Evolutionary conservation across 2,329 filamentous ascomycete species (phyloP).

Genomic region (Fusarium siculi): DNA sequence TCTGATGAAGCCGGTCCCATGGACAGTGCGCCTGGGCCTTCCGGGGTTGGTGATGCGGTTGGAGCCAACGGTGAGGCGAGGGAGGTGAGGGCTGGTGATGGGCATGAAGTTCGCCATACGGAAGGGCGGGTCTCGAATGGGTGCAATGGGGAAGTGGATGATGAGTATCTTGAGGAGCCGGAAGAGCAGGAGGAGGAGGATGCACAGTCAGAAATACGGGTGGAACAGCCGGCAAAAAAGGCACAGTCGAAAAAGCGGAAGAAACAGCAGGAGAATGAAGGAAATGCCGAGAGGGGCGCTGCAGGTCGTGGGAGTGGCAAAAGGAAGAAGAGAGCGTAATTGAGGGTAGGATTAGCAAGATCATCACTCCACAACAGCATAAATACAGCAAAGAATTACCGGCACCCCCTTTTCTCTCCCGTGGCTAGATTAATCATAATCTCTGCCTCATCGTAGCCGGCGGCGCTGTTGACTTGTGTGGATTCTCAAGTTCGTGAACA

Average conservation of each 20-base stretch:
- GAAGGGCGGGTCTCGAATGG: no score
- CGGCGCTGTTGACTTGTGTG: accelerated
- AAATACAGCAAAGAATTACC: background rate
- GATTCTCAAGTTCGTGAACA: background rate
- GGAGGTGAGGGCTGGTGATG: accelerated
- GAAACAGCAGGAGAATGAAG: no score
- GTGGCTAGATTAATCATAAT: no score
- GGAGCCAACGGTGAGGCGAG: no score
- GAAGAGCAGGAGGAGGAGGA: no score
- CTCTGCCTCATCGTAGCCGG: background rate
- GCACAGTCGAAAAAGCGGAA: no score
- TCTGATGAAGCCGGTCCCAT: no score
- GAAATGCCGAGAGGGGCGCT: background rate
- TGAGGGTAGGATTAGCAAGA: background rate
- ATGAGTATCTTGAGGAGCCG: background rate
- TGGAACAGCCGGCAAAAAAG: no score
- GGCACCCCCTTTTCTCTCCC: background rate
- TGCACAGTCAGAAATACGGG: no score
- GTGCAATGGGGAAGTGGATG: accelerated
- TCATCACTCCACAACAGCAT: no score
- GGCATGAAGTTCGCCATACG: background rate
- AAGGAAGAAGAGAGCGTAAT: background rate
- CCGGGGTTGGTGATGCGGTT: background rate
- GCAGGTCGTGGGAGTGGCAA: background rate
- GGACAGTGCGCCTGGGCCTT: no score